Evolutionary conservation across 768 basidiomycete species (phyloP), one percentile per base, ranked within the genome.

Genomic region (Phanerochaete sordida): DNA sequence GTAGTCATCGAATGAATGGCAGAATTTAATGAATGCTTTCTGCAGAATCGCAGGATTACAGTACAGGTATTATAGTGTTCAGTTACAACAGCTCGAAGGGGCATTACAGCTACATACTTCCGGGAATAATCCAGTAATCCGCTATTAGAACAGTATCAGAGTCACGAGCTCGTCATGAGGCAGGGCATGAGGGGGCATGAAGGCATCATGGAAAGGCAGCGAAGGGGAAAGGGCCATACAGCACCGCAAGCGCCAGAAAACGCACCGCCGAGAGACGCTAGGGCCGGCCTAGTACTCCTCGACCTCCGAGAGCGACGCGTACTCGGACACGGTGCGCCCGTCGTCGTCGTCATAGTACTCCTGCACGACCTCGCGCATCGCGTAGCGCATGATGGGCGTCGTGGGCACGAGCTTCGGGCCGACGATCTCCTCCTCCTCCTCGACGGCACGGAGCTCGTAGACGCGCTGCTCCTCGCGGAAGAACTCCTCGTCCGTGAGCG

Each of bases 261-360:
- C n/a, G n/a, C 27, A 31, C 24, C 23, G 27, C 13, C 21, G 7
- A 21, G 30, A 43, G 19, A 43, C 7, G 19, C 11, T 19, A 4
- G 19, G 19, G 39, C 53, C 19, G 23, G 21, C 33, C 73, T 66
- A 89, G 65, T 87, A 89, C 69, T 89, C 88, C 63, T 90, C 86
- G n/a, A 87, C 81, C 66, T 91, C 86, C n/a, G 82, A 81, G 48
- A 92, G 74, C 9, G 88, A 91, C 16, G 88, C 90, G 67, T 92
- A 91, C 63, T 91, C 90, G 7, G 88, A 90, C 33, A 86, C 80
- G 15, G 86, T 86, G 68, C 81, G 81, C 60, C 86, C 83, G 64
- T 91, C 85, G 64, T 91, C 85, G 60, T 91, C 85, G 60, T 90
- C 88, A 65, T 91, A 85, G 64, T 91, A 93, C 73, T 94, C 92